Base-by-base conservation (phyloP, 495 filamentous ascomycete species). In the Tuber melanosporum region DNA sequence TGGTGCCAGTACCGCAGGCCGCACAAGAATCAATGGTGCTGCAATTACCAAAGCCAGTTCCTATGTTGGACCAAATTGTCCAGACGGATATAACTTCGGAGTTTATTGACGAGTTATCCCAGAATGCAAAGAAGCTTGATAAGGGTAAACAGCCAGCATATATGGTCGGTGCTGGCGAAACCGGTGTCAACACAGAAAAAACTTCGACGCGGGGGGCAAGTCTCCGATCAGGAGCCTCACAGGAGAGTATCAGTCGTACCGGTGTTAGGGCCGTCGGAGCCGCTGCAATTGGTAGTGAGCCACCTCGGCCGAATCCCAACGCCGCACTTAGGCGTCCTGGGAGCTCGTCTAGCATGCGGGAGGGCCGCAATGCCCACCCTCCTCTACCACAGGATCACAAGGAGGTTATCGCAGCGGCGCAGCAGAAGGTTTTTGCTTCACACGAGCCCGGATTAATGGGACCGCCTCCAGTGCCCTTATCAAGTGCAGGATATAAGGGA, bases 371-470 rank as follows among this genome's bases (percentile, higher is more conserved):
- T 73, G 83, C 83, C 66, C 88, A 90, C 79, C 94, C 94, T 6
- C 94, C 95, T 22, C 86, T 99, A 45, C 94, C 95, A 66, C 75
- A 85, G 14, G 93, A 97, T 82, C 93, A 96, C 84, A 91, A 90
- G 76, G 89, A 97, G 84, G 89, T 89, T 73, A 97, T 97, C 79
- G 89, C 93, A 74, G 93, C 93, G 15, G 95, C 93, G 71, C 85
- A 82, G 77, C 83, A 85, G 20, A 86, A 86, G 19, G 57, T 78
- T 49, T 84, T 69, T 73, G 73, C 81, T 71, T 79, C 86, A 49
- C 85, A 86, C 49, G 87, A 86, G 57, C 71, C 69, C 32, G 43
- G 72, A 32, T 80, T 85, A 69, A 99, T 98, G 95, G 95, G 93
- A 0, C 95, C 95, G 62, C 95, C 95, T 12, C 81, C 91, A 71